A percentile compares a stretch with the other conserved stretches of the same genome.
phyloP scores from a whole-genome alignment of 345 rosid genomes.

The Balakata baccata region DNA sequence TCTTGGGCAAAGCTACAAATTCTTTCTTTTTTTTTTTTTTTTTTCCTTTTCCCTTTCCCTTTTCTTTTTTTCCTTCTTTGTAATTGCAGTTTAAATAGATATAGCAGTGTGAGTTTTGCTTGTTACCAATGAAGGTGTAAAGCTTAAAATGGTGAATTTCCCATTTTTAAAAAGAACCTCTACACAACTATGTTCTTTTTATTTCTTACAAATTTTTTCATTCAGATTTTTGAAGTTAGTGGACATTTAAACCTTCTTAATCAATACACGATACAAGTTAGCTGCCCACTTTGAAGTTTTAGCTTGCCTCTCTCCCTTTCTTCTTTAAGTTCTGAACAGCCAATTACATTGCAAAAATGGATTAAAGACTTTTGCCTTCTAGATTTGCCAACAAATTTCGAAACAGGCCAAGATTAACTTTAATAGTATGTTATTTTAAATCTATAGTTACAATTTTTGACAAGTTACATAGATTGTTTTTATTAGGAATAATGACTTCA shows the following conservation, averaged over 20 bases:
- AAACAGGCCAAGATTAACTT: too few relatives aligned
- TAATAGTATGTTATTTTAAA: too few relatives aligned
- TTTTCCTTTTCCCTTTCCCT: too few relatives aligned
- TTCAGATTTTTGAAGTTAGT: not conserved
- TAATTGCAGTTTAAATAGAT: not conserved
- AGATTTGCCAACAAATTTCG: not conserved
- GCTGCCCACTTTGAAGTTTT: not conserved
- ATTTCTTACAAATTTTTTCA: not conserved
- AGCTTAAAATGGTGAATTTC: not conserved
- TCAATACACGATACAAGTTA: not conserved
- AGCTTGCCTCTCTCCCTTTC: not conserved
- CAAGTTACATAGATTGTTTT: too few relatives aligned
- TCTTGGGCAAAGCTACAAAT: not conserved
- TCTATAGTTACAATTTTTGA: too few relatives aligned
- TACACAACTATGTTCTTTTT: not conserved
- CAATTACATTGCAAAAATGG: not conserved
- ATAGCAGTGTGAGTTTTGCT: constrained; percentile 6
- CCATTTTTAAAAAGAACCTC: not conserved
- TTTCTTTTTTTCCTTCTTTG: not conserved
- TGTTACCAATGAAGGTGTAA: not conserved
- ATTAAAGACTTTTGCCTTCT: too few relatives aligned
- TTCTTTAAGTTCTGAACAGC: too few relatives aligned
- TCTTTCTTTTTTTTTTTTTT: not conserved
- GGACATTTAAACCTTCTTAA: not conserved
- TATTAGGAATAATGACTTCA: too few relatives aligned